Evolutionary conservation across 2,329 filamentous ascomycete genomes (phyloP).

Genomic region (Hypoxylon sp.): DNA sequence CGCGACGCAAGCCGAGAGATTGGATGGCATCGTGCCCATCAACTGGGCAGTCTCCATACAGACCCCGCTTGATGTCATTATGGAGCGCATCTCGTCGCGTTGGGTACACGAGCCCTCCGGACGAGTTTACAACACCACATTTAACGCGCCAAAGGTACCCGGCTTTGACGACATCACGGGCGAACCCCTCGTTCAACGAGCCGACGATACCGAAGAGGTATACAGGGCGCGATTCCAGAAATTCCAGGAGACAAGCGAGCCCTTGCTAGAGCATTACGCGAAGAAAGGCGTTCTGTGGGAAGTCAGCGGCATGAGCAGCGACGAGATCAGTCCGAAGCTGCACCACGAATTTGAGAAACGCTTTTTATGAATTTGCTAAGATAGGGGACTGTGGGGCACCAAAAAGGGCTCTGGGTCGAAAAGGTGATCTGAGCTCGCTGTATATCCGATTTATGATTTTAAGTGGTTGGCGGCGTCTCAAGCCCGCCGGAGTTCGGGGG

Average conservation of each 20-base stretch:
- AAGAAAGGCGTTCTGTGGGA: conserved; percentile 84
- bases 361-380: conserved; percentile 57
- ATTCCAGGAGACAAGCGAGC: conserved; percentile 87
- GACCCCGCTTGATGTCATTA: conserved; percentile 85
- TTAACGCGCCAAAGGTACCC: conserved; percentile 82
- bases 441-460: conserved; percentile 21
- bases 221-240: conserved; percentile 82
- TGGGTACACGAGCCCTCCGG: conserved; percentile 95
- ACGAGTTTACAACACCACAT: conserved; percentile 92
- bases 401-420: not conserved
- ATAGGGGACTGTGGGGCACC: not conserved
- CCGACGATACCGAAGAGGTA: conserved; percentile 86
- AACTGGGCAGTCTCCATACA: conserved; percentile 90
- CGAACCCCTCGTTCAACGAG: conserved; percentile 80
- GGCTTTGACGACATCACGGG: conserved; percentile 92
- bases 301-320: conserved; percentile 86
- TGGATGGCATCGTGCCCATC: conserved; percentile 88
- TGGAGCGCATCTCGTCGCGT: conserved; percentile 87
- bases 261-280: conserved; percentile 88
- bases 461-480: conserved; percentile 2
- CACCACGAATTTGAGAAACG: conserved; percentile 81
- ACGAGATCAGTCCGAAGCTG: conserved; percentile 94
- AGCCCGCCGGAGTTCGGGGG: conserved; percentile 24
- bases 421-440: conserved; percentile 8
- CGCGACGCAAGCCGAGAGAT: conserved; percentile 76